Percentiles rank a stretch among this genome's conserved stretches.
phyloP scores from a whole-genome alignment of 305 asterid species.

The Rubia tinctorum region DNA sequence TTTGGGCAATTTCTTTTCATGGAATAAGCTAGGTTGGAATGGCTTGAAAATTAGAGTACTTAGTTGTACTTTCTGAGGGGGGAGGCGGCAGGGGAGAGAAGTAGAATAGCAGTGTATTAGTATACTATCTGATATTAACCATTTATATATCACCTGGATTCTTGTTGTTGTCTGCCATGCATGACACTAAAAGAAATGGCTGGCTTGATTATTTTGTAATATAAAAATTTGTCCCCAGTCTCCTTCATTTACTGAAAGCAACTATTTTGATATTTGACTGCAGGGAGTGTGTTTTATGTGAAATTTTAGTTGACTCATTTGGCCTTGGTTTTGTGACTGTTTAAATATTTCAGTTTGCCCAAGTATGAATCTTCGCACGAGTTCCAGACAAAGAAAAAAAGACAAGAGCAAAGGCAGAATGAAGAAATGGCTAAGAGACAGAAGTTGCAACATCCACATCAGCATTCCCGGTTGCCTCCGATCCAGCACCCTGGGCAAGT shows the following conservation, averaged over 20 bases:
- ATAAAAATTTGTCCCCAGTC: too few relatives aligned
- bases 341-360: constrained; percentile 55
- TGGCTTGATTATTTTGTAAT: neutral
- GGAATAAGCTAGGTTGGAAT: neutral
- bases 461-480: constrained; percentile 86
- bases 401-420: constrained; percentile 88
- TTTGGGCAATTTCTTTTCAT: neutral
- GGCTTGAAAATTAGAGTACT: neutral
- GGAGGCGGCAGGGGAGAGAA: neutral
- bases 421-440: constrained; percentile 90
- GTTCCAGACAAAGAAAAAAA: constrained; percentile 94
- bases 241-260: neutral
- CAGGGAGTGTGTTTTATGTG: neutral
- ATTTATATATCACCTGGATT: neutral
- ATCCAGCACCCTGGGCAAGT: constrained; percentile 79
- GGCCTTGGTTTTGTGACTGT: constrained; percentile 1
- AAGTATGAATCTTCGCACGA: constrained; percentile 93
- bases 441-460: constrained; percentile 78
- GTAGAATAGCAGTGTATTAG: neutral
- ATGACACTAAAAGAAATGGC: too few relatives aligned
- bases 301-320: neutral
- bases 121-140: neutral
- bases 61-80: neutral
- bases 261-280: neutral
- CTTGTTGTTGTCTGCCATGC: neutral